Base-by-base conservation (phyloP, 2,329 filamentous ascomycete genomes). In the Pochonia chlamydosporia region DNA sequence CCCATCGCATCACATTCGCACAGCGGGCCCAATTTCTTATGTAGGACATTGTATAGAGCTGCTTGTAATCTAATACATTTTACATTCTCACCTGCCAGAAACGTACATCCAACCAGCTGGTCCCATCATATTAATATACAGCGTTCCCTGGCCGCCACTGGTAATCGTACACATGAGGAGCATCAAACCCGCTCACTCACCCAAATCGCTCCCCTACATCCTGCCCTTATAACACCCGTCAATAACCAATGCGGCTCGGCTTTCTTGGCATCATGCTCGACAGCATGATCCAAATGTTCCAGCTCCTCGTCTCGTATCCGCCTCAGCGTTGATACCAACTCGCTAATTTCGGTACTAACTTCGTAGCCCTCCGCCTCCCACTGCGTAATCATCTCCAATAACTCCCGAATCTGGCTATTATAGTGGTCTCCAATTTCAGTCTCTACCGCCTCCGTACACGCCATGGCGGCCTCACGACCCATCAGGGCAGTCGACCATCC, bases 391-490 rank as follows among this genome's bases (percentile, higher is more conserved):
- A 95, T 96, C 52, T 86, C 84, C 33, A 97, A 66, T 57, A 99
- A 70, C 45, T 81, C 78, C 23, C 89, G 75, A 36, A 99, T 89
- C 70, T 99, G 93, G 54, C 83, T 82, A 63, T 97, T 97, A 66
- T 99, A 99, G 69, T 99, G 93, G 24, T 82, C 82, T 3, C 93
- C 93, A 53, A 99, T 99, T 72, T 97, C 93, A 6, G 92, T 99
- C 75, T 99, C 93, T 2, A 99, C 92, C 1, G 93, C 93, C 69
- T 99, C 93, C 1, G 93, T 97, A 64, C 93, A 99, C 11, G 93
- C 93, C 93, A 99, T 99, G 30, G 93, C 92, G 2, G 92, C 91
- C 69, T 97, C 90, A 42, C 89, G 81, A 1, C 93, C 91, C 76
- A 99, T 78, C 36, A 93, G 70, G 0, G 87, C 93, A 0, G 93